A percentile compares a stretch with the other conserved stretches of the same genome.
Evolutionary conservation across 495 filamentous ascomycete genomes (phyloP).

Genomic region (Friedmanniomyces endolithicus): DNA sequence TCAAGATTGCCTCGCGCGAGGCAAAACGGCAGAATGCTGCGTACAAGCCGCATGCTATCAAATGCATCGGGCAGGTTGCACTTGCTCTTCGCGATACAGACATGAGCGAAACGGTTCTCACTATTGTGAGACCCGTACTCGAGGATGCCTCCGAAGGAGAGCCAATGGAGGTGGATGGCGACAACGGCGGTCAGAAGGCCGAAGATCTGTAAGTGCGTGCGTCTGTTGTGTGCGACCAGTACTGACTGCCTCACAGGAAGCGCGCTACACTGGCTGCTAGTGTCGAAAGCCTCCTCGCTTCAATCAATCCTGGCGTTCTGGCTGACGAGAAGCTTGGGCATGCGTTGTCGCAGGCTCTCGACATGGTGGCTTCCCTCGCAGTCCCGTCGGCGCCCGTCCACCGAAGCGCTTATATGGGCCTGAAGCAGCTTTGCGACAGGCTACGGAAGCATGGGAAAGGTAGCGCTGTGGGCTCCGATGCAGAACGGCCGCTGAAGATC

Average conservation of each 20-base stretch:
- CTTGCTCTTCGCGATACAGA: constrained; percentile 50
- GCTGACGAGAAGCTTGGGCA: background rate
- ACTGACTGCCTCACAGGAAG: constrained; percentile 8
- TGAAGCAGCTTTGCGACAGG: constrained; percentile 11
- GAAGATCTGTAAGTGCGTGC: constrained; percentile 10
- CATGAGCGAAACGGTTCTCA: constrained; percentile 53
- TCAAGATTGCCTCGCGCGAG: constrained; percentile 61
- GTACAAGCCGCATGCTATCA: constrained; percentile 66
- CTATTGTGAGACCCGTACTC: constrained; percentile 39
- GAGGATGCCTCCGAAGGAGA: constrained; percentile 41
- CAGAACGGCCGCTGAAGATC: background rate
- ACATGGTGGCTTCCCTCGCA: background rate
- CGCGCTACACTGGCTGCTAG: constrained; percentile 6
- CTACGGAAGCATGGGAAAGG: background rate
- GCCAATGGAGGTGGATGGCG: constrained; percentile 54
- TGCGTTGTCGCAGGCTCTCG: background rate
- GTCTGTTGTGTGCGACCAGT: background rate
- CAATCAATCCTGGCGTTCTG: constrained; percentile 8
- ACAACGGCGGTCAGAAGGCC: constrained; percentile 11
- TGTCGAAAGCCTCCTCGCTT: constrained; percentile 9
- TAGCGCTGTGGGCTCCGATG: background rate
- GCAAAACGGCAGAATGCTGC: constrained; percentile 74
- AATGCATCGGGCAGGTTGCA: constrained; percentile 58
- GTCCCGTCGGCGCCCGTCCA: constrained; percentile 1
- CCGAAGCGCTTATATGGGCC: constrained; percentile 2